Conservation (phyloP, 305 asterid genomes). For the Lippia alba region DNA sequence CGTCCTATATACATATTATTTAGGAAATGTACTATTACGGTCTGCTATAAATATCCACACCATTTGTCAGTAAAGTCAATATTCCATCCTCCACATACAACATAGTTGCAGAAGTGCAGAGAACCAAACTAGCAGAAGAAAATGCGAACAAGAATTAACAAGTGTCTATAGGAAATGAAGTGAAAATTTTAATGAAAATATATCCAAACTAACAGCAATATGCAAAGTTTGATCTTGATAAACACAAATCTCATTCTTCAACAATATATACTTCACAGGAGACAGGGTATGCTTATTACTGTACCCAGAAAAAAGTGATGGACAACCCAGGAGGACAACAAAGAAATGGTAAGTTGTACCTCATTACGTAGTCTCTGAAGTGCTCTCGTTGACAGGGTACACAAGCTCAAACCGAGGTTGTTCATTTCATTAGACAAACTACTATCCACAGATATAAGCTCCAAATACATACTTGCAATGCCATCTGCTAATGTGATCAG, state of each 20-base stretch:
- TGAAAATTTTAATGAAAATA: not conserved
- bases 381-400: conserved; percentile 90
- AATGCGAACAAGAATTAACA: conserved; percentile 9
- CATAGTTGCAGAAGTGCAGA: not conserved
- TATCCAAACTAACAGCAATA: conserved; percentile 2
- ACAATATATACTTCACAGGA: not conserved
- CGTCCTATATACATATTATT: conserved; percentile 15
- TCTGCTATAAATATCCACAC: not conserved
- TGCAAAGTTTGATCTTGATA: conserved; percentile 2
- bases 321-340: conserved; percentile 4
- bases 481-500: conserved; percentile 91
- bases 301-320: conserved; percentile 10
- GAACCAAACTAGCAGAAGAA: not conserved
- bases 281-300: not conserved
- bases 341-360: conserved; percentile 45
- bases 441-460: conserved; percentile 95
- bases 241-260: conserved; percentile 20
- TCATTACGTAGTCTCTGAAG: conserved; percentile 97
- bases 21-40: conserved; percentile 13
- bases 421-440: conserved; percentile 82
- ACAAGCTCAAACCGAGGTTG: conserved; percentile 81
- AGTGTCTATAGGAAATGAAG: conserved; percentile 1
- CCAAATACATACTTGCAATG: conserved; percentile 90
- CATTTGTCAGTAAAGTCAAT: not conserved
- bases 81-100: not conserved